Conservation (phyloP, 2,329 filamentous ascomycete species). For the Cladosporium sp. region DNA sequence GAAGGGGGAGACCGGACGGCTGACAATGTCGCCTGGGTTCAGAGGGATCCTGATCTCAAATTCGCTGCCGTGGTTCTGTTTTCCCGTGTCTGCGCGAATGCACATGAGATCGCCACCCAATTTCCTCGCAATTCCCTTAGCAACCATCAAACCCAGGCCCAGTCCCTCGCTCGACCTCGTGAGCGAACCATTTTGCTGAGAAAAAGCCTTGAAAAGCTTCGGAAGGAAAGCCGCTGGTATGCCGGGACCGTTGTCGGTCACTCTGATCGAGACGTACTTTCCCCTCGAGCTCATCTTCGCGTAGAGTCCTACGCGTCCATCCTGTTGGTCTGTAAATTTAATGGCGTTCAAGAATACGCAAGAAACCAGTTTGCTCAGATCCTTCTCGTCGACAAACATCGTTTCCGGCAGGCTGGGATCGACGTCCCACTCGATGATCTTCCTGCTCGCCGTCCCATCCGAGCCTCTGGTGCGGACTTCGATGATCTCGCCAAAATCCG, state of each 20-base stretch:
- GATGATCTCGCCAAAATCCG: slow-evolving; percentile 45
- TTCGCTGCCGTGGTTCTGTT: slow-evolving; percentile 59
- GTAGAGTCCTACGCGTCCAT: slow-evolving; percentile 55
- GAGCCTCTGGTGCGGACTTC: slow-evolving; percentile 43
- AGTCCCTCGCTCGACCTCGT: slow-evolving; percentile 65
- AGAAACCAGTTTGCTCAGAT: slow-evolving; percentile 60
- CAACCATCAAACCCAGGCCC: slow-evolving; percentile 66
- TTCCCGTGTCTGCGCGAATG: slow-evolving; percentile 58
- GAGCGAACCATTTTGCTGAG: slow-evolving; percentile 63
- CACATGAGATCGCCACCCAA: slow-evolving; percentile 65
- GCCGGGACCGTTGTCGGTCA: slow-evolving; percentile 64
- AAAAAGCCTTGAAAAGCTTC: slow-evolving; percentile 66
- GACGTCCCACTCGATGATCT: slow-evolving; percentile 49
- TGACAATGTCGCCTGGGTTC: slow-evolving; percentile 47
- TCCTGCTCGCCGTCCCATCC: slow-evolving; percentile 41
- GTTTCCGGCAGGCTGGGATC: slow-evolving; percentile 49
- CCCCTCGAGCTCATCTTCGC: slow-evolving; percentile 46
- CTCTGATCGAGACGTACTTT: slow-evolving; percentile 56
- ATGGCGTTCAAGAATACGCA: slow-evolving; percentile 64
- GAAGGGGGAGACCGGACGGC: slow-evolving; percentile 49
- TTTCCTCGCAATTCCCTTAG: slow-evolving; percentile 65
- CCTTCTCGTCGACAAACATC: slow-evolving; percentile 58
- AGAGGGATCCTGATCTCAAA: slow-evolving; percentile 66
- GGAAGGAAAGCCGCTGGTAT: slow-evolving; percentile 64
- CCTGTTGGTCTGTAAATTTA: slow-evolving; percentile 60